Percentiles rank a stretch among this genome's conserved stretches.
Evolutionary conservation across 306 rosid genomes (phyloP).

Genomic region (Rosa rugosa): DNA sequence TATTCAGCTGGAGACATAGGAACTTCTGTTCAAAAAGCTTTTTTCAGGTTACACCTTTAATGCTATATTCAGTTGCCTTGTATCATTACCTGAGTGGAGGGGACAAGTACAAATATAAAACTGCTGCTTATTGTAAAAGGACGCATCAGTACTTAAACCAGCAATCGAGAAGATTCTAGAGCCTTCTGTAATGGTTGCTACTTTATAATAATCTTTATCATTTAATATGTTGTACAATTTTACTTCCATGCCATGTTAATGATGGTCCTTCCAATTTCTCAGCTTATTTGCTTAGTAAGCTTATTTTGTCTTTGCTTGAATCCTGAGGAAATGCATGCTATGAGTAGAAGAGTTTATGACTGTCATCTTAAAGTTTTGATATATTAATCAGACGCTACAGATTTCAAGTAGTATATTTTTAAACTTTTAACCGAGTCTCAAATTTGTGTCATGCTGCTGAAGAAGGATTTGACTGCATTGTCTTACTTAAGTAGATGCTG

Average conservation of each 20-base stretch:
- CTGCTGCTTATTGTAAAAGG: neutral
- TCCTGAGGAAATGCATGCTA: neutral
- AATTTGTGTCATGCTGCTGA: neutral
- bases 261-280: neutral
- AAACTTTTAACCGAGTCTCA: neutral
- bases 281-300: neutral
- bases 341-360: neutral
- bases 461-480: neutral
- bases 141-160: neutral
- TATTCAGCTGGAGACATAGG: conserved; percentile 74
- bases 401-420: neutral
- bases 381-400: neutral
- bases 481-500: neutral
- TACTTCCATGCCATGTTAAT: neutral
- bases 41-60: conserved; percentile 63
- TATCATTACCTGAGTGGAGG: conserved; percentile 13
- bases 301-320: neutral
- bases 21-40: conserved; percentile 75
- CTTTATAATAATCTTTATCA: neutral
- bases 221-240: neutral
- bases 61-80: conserved; percentile 25
- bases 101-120: neutral
- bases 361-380: neutral
- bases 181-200: neutral
- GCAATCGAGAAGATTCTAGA: neutral